Evolutionary conservation across 1,284 basidiomycete genomes (phyloP).

Genomic region (Irpex sp.): DNA sequence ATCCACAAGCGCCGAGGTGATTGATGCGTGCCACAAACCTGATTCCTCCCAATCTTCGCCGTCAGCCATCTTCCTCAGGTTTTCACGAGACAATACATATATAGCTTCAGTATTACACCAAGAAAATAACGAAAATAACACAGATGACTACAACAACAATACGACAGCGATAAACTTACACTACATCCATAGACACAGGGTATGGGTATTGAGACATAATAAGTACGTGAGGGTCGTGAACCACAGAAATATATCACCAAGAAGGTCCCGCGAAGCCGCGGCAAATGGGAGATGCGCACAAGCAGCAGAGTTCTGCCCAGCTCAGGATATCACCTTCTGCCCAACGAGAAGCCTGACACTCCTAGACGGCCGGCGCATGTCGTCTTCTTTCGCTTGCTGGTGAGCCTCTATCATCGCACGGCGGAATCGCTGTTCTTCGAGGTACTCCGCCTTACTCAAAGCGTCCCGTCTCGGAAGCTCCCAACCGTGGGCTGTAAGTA

Average conservation of each 20-base stretch:
- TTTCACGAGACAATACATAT: neutral
- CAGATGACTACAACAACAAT: neutral
- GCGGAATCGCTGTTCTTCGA: constrained; percentile 64
- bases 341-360: constrained; percentile 60
- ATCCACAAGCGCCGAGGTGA: neutral
- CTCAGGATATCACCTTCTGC: constrained; percentile 37
- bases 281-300: neutral
- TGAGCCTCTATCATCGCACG: constrained; percentile 63
- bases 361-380: constrained; percentile 54
- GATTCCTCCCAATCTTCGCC: neutral
- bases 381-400: constrained; percentile 48
- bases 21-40: neutral
- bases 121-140: neutral
- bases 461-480: constrained; percentile 56
- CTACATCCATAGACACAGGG: neutral
- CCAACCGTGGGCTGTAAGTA: constrained; percentile 59
- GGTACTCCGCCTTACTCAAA: constrained; percentile 60
- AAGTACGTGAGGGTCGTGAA: neutral
- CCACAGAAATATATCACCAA: neutral
- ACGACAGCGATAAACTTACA: neutral
- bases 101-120: neutral
- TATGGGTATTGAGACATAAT: neutral
- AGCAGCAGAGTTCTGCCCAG: neutral
- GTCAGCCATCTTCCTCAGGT: neutral
- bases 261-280: too few relatives aligned